Conservation (phyloP, 805 yeast species). For the Candida sphagnicola region DNA sequence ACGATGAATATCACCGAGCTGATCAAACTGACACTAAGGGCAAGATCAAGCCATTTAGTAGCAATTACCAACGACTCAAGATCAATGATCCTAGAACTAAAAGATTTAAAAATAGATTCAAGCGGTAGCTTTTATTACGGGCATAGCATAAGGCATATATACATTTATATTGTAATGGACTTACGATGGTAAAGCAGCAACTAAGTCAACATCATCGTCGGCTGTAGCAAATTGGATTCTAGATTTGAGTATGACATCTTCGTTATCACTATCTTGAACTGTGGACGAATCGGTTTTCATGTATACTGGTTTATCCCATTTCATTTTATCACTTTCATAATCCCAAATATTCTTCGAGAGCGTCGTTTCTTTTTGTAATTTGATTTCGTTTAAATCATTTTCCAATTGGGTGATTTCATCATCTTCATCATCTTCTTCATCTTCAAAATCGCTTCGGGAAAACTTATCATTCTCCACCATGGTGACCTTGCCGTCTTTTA, state of each 20-base stretch:
- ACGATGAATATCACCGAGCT: slow-evolving; percentile 12
- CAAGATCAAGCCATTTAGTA: slow-evolving; percentile 34
- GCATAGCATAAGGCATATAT: neutral
- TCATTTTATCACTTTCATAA: slow-evolving; percentile 46
- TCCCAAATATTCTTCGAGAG: slow-evolving; percentile 53
- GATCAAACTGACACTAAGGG: slow-evolving; percentile 8
- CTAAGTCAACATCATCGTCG: slow-evolving; percentile 21
- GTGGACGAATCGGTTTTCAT: slow-evolving; percentile 6
- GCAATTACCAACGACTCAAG: slow-evolving; percentile 51
- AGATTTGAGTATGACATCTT: neutral
- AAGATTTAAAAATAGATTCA: slow-evolving; percentile 38
- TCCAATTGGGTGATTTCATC: slow-evolving; percentile 35
- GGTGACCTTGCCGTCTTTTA: slow-evolving; percentile 75
- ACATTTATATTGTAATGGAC: too few species aligned
- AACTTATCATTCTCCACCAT: slow-evolving; percentile 44
- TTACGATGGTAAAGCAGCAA: slow-evolving; percentile 14
- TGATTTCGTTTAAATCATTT: slow-evolving; percentile 20
- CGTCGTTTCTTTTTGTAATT: slow-evolving; percentile 17
- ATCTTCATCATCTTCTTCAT: slow-evolving; percentile 25
- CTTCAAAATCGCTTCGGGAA: slow-evolving; percentile 10
- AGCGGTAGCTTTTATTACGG: slow-evolving; percentile 6
- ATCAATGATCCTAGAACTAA: slow-evolving; percentile 45
- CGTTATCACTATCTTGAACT: neutral
- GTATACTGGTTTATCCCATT: slow-evolving; percentile 55
- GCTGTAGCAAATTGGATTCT: slow-evolving; percentile 25